These are phyloP conservation scores for Rhynchosporium graminicola DNA, from an alignment of 2,329 filamentous ascomycete species.

Conservation along the genomic window DNA sequence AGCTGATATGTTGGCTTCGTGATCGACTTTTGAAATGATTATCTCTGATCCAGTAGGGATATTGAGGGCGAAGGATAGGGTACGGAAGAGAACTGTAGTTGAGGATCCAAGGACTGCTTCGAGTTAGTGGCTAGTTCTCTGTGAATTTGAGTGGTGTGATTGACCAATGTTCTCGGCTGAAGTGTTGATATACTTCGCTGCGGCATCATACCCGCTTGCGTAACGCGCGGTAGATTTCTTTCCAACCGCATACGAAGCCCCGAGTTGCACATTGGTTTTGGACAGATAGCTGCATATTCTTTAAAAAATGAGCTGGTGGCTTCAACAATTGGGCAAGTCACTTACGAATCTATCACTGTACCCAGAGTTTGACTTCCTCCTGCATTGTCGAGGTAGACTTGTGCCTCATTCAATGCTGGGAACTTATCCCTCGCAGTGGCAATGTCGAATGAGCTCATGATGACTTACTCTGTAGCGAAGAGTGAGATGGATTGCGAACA, in stretches of 20 bases:
- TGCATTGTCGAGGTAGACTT: constrained; percentile 77
- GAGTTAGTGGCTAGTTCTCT: constrained; percentile 9
- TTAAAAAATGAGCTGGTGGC: constrained; percentile 19
- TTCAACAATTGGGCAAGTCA: constrained; percentile 20
- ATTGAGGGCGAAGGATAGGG: constrained; percentile 58
- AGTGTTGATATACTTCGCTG: constrained; percentile 71
- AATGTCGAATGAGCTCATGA: constrained; percentile 52
- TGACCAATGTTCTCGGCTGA: constrained; percentile 63
- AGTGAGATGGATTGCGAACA: neutral
- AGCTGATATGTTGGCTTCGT: constrained; percentile 75
- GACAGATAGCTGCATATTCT: constrained; percentile 67
- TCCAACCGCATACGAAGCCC: constrained; percentile 66
- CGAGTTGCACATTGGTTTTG: constrained; percentile 73
- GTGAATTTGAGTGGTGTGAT: neutral
- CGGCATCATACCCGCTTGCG: constrained; percentile 60
- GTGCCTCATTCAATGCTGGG: constrained; percentile 65
- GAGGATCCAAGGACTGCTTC: constrained; percentile 66
- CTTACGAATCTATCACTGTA: constrained; percentile 65
- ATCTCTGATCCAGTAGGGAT: constrained; percentile 64
- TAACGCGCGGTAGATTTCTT: constrained; percentile 61
- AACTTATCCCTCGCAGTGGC: constrained; percentile 59
- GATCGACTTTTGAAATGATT: constrained; percentile 70
- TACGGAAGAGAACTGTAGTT: constrained; percentile 75
- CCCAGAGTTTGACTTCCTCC: constrained; percentile 72
- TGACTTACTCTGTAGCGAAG: constrained; percentile 6